phyloP scores from a whole-genome alignment of 768 basidiomycete species.

The Boletus pseudo-olivaceus region DNA sequence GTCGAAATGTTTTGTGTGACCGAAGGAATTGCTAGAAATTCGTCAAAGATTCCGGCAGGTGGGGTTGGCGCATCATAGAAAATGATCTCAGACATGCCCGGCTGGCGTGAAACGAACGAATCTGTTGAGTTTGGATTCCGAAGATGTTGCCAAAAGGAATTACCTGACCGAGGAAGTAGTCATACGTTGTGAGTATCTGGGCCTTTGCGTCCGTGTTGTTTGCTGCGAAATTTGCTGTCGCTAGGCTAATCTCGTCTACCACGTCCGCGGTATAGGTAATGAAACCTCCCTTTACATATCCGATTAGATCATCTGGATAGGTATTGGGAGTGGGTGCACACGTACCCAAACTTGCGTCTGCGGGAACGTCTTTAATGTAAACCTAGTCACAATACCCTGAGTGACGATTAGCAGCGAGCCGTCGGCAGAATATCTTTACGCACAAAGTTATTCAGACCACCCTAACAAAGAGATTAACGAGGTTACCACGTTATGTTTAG shows the following conservation, averaged over 20 bases:
- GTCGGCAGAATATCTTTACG: not conserved
- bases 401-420: not conserved
- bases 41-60: slow-evolving; percentile 20
- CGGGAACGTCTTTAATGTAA: slow-evolving; percentile 50
- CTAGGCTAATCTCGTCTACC: slow-evolving; percentile 11
- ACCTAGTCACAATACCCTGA: slow-evolving; percentile 57
- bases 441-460: slow-evolving; percentile 60
- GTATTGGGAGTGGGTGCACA: slow-evolving; percentile 5
- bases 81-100: slow-evolving; percentile 30
- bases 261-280: slow-evolving; percentile 28
- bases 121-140: not conserved
- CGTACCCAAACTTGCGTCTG: slow-evolving; percentile 58
- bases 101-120: not conserved
- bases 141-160: no score
- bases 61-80: slow-evolving; percentile 51
- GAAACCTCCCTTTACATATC: slow-evolving; percentile 45
- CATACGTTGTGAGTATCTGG: slow-evolving; percentile 43
- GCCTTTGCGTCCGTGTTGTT: slow-evolving; percentile 23
- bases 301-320: not conserved
- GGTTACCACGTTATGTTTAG: not conserved
- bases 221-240: slow-evolving; percentile 17
- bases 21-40: slow-evolving; percentile 22
- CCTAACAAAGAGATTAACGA: slow-evolving; percentile 31
- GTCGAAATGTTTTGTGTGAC: slow-evolving; percentile 5
- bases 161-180: slow-evolving; percentile 13